Evolutionary conservation across 2,329 filamentous ascomycete genomes (phyloP).

Genomic region (Penicillium brevicompactum): DNA sequence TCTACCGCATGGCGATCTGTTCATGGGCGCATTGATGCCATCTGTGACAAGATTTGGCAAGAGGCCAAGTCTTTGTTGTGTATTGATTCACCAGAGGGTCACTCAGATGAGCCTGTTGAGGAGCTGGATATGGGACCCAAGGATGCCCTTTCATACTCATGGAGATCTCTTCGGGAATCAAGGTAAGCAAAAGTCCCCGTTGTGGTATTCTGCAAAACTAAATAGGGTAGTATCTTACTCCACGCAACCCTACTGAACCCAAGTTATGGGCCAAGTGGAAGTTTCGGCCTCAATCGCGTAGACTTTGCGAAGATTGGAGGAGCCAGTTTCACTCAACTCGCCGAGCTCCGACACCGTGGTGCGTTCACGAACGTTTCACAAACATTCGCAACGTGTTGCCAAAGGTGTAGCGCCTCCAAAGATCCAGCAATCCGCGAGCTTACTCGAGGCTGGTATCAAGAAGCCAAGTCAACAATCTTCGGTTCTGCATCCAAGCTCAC

Average conservation of each 20-base stretch:
- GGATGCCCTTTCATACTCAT: constrained; percentile 90
- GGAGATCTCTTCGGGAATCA: constrained; percentile 91
- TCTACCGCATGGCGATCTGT: constrained; percentile 33
- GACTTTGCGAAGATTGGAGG: constrained; percentile 69
- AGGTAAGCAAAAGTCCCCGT: constrained; percentile 59
- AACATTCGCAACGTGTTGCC: constrained; percentile 83
- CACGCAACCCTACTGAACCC: constrained; percentile 61
- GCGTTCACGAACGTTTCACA: constrained; percentile 91
- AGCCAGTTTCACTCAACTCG: constrained; percentile 79
- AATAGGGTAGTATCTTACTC: constrained; percentile 67
- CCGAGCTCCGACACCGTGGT: constrained; percentile 81
- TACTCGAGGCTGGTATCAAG: constrained; percentile 70
- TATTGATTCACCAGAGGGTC: constrained; percentile 91
- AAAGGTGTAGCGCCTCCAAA: constrained; percentile 57
- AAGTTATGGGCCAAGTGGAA: constrained; percentile 48
- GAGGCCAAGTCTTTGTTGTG: constrained; percentile 78
- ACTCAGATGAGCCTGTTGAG: constrained; percentile 61
- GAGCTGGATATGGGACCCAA: constrained; percentile 78
- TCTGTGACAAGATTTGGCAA: constrained; percentile 73
- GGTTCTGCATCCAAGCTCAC: constrained; percentile 78
- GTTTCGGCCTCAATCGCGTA: constrained; percentile 52
- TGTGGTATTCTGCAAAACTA: neutral
- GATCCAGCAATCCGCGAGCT: constrained; percentile 49
- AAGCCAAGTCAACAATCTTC: constrained; percentile 68
- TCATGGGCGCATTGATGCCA: constrained; percentile 56